Evolutionary conservation across 23 red algal genomes (phyloP), one percentile per base, ranked within the genome.

Genomic region (Pyropia yezoensis): DNA sequence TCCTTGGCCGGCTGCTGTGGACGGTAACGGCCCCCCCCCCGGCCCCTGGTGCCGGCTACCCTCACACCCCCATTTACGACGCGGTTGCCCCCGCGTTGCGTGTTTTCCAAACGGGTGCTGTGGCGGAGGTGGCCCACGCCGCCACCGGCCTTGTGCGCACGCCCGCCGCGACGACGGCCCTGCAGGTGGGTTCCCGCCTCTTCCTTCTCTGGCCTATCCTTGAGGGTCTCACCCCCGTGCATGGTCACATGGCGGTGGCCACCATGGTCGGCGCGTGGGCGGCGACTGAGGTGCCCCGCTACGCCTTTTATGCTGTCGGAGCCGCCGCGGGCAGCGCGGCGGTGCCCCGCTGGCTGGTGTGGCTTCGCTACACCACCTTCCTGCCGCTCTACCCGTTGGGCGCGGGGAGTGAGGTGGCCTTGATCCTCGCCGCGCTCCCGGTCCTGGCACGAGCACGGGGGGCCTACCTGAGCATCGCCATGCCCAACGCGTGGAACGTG

Each of bases 331-430:
- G 29, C 23, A 27, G 66, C 5, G 39, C 39, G 39, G 39, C 39
- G 12, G 64, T 77, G 27, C 82, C 82, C 19, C 62, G 20, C 49
- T 68, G 74, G 69, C 63, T 96, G 54, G 57, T 50, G 7, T 82
- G 28, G 47, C 29, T 77, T 15, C 66, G 91, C 28, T 96, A 97
- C 70, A 88, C 93, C 1, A 82, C 65, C 6, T 97, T 97, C 82
- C 34, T 97, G 61, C 80, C 81, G n/a, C 55, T 97, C 14, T 97
- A 97, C 69, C 93, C 93, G 18, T 49, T 97, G 21, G 93, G 93
- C 3, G 93, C 84, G 27, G 74, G 74, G 14, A 79, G 79, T 63
- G 93, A 97, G 65, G 76, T 79, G 65, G 24, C 72, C 17, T 62
- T 70, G 15, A n/a, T 87, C 27, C 85, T 62, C 49, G 57, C 69